Conservation (phyloP, 2,329 filamentous ascomycete species). For the Calonectria pauciramosa region DNA sequence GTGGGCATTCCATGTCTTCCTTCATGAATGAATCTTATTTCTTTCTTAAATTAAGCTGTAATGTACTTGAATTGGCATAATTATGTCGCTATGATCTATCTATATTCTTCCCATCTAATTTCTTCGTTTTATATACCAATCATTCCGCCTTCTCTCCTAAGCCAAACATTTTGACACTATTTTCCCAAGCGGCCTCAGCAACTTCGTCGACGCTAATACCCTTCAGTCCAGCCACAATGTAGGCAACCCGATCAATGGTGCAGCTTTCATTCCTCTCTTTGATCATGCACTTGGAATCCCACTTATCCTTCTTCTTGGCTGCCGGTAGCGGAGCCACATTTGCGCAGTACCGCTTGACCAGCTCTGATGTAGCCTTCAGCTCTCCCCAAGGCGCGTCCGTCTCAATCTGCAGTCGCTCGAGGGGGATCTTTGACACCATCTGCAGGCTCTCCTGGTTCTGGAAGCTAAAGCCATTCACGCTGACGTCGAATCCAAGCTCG, state of each 20-base stretch:
- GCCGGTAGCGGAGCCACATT: constrained; percentile 53
- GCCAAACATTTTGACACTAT: constrained; percentile 51
- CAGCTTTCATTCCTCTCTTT: constrained; percentile 67
- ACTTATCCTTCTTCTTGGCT: constrained; percentile 65
- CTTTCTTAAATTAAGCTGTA: no score
- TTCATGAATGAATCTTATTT: no score
- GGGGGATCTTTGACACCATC: constrained; percentile 42
- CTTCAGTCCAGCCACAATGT: constrained; percentile 63
- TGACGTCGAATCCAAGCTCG: constrained; percentile 40
- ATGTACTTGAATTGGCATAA: not conserved
- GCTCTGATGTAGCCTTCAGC: constrained; percentile 40
- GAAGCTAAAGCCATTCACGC: constrained; percentile 64
- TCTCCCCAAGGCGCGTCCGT: constrained; percentile 47
- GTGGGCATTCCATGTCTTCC: no score
- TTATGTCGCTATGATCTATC: not conserved
- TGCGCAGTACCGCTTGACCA: constrained; percentile 56
- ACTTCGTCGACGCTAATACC: constrained; percentile 58
- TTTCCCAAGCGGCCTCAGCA: constrained; percentile 53
- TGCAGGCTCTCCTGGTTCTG: constrained; percentile 40
- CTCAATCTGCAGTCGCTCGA: constrained; percentile 42
- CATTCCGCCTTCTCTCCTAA: constrained; percentile 31
- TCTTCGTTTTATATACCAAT: no score
- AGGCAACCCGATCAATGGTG: constrained; percentile 60
- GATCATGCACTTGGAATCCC: constrained; percentile 59
- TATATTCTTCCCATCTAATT: not conserved